Evolutionary conservation across 2,329 filamentous ascomycete genomes (phyloP).

Genomic region (Pseudogymnoascus sp.): DNA sequence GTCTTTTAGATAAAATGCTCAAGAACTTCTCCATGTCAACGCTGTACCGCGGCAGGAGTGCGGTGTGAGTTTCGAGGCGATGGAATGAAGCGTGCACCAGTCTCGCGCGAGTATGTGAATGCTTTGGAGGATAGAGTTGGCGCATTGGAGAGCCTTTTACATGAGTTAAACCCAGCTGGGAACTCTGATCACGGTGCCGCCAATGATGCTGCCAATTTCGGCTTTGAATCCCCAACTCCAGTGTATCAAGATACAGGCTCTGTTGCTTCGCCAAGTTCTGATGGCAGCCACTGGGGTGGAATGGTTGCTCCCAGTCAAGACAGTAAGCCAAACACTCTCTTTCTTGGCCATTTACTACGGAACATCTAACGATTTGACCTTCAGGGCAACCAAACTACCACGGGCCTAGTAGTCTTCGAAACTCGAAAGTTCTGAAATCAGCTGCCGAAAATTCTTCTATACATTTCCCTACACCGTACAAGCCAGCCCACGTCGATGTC

Average conservation of each 20-base stretch:
- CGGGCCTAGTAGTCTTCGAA: background rate
- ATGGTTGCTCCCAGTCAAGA: background rate
- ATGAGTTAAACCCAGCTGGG: slow-evolving; percentile 9
- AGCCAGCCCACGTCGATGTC: background rate
- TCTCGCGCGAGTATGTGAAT: slow-evolving; percentile 14
- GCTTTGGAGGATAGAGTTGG: slow-evolving; percentile 12
- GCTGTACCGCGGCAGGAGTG: slow-evolving; percentile 12
- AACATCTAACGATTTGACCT: background rate
- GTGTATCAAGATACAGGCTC: background rate
- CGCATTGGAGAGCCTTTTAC: slow-evolving; percentile 10
- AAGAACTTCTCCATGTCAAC: slow-evolving; percentile 13
- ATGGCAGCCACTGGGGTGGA: background rate
- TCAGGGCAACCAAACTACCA: background rate
- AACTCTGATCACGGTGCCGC: background rate
- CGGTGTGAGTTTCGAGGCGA: slow-evolving; percentile 15
- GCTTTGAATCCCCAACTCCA: background rate
- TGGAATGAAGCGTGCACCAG: slow-evolving; percentile 14
- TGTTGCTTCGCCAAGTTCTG: background rate
- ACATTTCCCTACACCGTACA: background rate
- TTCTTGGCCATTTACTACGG: background rate
- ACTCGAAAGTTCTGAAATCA: background rate
- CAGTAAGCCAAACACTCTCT: background rate
- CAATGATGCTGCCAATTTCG: background rate
- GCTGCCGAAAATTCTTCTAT: background rate
- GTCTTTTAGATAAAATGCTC: slow-evolving; percentile 14